Conservation (phyloP, 148 eudicot species). For the Drosera capensis region DNA sequence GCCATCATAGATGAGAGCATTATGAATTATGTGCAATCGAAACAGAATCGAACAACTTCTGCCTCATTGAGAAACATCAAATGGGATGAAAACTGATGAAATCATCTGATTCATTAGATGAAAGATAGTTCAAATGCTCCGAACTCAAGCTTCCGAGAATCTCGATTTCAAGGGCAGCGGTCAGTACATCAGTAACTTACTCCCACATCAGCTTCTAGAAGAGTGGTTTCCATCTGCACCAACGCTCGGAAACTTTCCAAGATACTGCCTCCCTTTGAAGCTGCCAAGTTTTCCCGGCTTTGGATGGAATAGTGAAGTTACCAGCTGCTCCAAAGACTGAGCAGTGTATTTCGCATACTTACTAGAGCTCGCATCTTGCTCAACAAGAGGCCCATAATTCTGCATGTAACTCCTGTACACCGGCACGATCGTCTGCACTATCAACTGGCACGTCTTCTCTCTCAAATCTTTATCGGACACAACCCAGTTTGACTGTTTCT, state of each 20-base stretch:
- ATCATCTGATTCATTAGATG: not conserved
- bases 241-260: constrained; percentile 43
- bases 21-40: not conserved
- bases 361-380: constrained; percentile 57
- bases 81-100: not conserved
- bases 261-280: constrained; percentile 44
- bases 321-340: constrained; percentile 50
- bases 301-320: constrained; percentile 40
- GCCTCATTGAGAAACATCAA: not conserved
- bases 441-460: constrained; percentile 52
- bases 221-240: constrained; percentile 24
- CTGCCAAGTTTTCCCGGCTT: constrained; percentile 39
- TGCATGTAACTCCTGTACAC: constrained; percentile 80
- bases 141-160: not conserved
- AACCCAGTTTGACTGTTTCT: constrained; percentile 48
- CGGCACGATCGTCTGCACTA: constrained; percentile 70
- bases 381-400: constrained; percentile 73
- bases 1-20: not conserved
- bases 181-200: not conserved
- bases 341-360: constrained; percentile 70
- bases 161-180: not conserved
- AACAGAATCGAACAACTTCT: not conserved
- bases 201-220: constrained; percentile 5
- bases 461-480: constrained; percentile 47
- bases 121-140: not conserved